Conservation (phyloP, 2,329 filamentous ascomycete species). For the Lecanicillium sp. region DNA sequence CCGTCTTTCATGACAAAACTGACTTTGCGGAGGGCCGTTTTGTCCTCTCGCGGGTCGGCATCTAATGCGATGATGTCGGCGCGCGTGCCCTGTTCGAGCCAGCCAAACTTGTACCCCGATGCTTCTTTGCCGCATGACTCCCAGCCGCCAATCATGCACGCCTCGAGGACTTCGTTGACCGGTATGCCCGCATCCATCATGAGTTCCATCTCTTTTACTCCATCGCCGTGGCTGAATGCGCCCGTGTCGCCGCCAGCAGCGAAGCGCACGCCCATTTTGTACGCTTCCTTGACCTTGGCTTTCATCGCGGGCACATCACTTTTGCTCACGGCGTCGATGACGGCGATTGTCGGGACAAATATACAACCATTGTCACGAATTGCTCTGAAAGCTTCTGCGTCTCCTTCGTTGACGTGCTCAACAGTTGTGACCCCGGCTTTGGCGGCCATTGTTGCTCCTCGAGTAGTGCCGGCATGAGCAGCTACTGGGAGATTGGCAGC, state of each 20-base stretch:
- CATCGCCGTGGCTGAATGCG: conserved; percentile 43
- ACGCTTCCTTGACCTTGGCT: conserved; percentile 32
- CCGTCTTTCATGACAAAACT: conserved; percentile 51
- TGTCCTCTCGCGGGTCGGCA: conserved; percentile 31
- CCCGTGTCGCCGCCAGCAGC: conserved; percentile 47
- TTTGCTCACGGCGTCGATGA: conserved; percentile 27
- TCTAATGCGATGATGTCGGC: conserved; percentile 45
- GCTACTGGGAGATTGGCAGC: conserved; percentile 31
- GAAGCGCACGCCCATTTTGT: conserved; percentile 37
- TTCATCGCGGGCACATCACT: conserved; percentile 22
- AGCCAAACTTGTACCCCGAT: conserved; percentile 43
- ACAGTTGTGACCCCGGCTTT: conserved; percentile 36
- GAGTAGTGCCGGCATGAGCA: conserved; percentile 31
- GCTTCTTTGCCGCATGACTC: conserved; percentile 44
- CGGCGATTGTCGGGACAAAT: conserved; percentile 44
- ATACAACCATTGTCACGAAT: conserved; percentile 37
- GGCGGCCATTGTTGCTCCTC: conserved; percentile 35
- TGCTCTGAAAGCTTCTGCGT: conserved; percentile 30
- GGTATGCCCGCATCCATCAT: conserved; percentile 42
- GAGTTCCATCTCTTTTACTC: conserved; percentile 44
- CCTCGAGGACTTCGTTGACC: conserved; percentile 38
- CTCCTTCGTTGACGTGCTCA: conserved; percentile 34
- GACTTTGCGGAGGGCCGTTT: conserved; percentile 34
- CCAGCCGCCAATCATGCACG: conserved; percentile 44
- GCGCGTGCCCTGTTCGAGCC: conserved; percentile 36